phyloP scores from a whole-genome alignment of 371 early-diverging fungal species.

The Mucor ambiguus region DNA sequence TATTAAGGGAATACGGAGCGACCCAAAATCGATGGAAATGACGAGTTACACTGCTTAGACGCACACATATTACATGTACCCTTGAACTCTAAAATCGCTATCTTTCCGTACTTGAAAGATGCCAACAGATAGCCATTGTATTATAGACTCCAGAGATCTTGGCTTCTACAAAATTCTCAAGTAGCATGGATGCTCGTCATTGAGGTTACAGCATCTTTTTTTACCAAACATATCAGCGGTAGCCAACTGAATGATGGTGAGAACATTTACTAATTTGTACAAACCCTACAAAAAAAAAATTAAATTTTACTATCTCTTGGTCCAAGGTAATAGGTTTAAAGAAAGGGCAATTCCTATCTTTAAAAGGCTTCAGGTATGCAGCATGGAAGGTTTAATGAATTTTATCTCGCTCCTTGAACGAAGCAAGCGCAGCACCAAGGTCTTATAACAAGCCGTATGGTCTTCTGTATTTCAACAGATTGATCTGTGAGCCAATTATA shows the following conservation, averaged over 20 bases:
- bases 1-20: neutral
- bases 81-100: neutral
- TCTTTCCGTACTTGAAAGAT: neutral
- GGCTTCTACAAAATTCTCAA: neutral
- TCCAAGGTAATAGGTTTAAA: neutral
- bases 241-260: neutral
- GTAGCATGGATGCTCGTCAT: neutral
- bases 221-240: neutral
- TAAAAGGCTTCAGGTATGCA: neutral
- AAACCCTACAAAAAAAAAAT: neutral
- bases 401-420: neutral
- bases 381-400: neutral
- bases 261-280: constrained; percentile 1
- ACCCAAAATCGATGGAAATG: neutral
- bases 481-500: neutral
- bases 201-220: neutral
- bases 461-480: neutral
- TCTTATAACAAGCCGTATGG: neutral
- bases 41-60: constrained; percentile 1
- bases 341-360: neutral
- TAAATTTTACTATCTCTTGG: neutral
- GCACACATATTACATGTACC: constrained; percentile 1
- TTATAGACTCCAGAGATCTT: neutral
- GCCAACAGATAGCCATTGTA: neutral
- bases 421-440: neutral